Conservation (phyloP, 768 basidiomycete genomes). For the Albatrellus ellisii region DNA sequence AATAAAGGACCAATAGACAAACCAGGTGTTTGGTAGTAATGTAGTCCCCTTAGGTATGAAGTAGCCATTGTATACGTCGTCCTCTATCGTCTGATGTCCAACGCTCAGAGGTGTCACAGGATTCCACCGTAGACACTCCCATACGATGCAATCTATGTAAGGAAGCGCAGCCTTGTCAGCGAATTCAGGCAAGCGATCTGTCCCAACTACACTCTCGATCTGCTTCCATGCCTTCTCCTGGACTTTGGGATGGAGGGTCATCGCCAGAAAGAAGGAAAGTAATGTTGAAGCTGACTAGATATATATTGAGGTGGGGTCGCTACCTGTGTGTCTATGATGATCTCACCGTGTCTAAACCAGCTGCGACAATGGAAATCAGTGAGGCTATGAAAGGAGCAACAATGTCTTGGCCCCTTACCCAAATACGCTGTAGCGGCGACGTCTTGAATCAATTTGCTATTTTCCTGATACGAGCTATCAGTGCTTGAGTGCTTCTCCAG, state of each 20-base stretch:
- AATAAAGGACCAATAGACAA: background rate
- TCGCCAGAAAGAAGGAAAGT: background rate
- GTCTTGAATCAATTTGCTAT: too few species aligned
- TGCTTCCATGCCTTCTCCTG: background rate
- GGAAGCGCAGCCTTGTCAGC: background rate
- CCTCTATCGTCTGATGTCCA: background rate
- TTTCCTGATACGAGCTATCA: too few species aligned
- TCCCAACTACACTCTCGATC: background rate
- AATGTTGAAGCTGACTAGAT: background rate
- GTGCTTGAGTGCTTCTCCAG: constrained; percentile 11
- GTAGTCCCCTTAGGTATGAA: background rate
- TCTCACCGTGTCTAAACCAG: constrained; percentile 14
- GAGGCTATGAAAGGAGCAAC: background rate
- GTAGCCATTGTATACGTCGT: background rate
- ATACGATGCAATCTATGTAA: background rate
- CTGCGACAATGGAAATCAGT: constrained; percentile 1
- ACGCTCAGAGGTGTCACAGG: background rate
- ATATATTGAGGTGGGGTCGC: background rate
- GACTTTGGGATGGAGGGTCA: background rate
- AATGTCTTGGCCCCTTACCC: background rate
- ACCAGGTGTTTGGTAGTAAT: background rate
- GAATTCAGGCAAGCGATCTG: background rate
- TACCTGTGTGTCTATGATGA: background rate
- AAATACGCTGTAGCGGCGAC: background rate
- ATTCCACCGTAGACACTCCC: background rate